These are phyloP conservation scores for Cucurbita argyrosperma DNA, from an alignment of 306 rosid genomes.

Conservation along the genomic window DNA sequence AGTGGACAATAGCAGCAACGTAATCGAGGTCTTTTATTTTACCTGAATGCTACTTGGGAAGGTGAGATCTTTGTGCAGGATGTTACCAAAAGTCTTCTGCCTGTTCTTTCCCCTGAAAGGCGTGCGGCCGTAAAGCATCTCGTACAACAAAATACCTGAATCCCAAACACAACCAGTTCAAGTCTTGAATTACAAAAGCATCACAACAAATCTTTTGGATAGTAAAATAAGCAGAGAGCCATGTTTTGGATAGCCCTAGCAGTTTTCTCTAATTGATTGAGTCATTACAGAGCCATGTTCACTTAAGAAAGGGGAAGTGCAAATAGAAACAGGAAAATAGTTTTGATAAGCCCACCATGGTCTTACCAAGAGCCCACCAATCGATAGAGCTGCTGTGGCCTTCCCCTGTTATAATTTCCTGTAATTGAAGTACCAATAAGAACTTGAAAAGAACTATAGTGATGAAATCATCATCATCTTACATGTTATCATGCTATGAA, in stretches of 20 bases:
- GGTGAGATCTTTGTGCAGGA: slow-evolving; percentile 90
- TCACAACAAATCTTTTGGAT: neutral
- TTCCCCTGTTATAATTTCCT: slow-evolving; percentile 92
- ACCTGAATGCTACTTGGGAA: slow-evolving; percentile 94
- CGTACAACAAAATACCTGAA: slow-evolving; percentile 83
- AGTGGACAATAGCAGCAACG: neutral
- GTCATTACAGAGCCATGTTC: neutral
- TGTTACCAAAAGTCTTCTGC: slow-evolving; percentile 78
- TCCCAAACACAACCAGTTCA: slow-evolving; percentile 11
- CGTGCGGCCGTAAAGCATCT: slow-evolving; percentile 93
- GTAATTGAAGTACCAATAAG: slow-evolving; percentile 33
- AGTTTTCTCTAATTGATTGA: neutral
- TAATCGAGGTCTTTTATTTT: neutral
- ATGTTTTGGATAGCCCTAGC: neutral
- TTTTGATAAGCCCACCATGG: slow-evolving; percentile 8
- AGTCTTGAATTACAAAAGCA: neutral
- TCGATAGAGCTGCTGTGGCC: slow-evolving; percentile 88
- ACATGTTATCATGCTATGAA: neutral
- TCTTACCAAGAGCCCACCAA: slow-evolving; percentile 98
- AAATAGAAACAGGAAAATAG: neutral
- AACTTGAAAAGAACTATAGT: neutral
- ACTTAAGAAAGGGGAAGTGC: neutral
- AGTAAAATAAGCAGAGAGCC: neutral
- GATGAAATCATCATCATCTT: neutral
- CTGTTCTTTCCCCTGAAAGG: slow-evolving; percentile 96